Conservation (phyloP, 2,329 filamentous ascomycete species). For the Epichloe coenophiala region DNA sequence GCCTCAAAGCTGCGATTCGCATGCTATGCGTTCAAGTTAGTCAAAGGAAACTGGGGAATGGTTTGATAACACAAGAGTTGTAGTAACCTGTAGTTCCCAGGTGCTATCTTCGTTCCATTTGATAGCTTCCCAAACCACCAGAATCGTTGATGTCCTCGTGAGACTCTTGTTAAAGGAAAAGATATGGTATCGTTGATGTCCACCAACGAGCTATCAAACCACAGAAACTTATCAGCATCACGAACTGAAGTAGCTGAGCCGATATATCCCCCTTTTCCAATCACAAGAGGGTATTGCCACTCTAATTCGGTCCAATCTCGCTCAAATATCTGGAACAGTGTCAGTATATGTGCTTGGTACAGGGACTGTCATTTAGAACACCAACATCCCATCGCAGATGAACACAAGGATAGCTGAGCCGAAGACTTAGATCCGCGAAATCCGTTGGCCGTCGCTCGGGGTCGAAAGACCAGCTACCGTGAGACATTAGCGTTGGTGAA, state of each 20-base stretch:
- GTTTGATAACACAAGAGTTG: not conserved
- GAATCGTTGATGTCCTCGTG: conserved; percentile 20
- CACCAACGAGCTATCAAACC: conserved; percentile 2
- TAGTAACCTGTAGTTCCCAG: conserved; percentile 26
- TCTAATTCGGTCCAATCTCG: conserved; percentile 22
- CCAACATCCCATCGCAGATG: conserved; percentile 24
- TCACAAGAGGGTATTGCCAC: conserved; percentile 28
- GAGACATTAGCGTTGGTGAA: not conserved
- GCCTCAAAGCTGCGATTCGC: conserved; percentile 27
- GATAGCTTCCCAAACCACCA: conserved; percentile 31
- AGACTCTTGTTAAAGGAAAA: conserved; percentile 22
- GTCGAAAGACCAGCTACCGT: conserved; percentile 20
- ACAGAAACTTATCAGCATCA: conserved; percentile 1
- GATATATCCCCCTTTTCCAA: conserved; percentile 27
- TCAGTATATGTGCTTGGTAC: not conserved
- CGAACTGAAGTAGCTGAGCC: conserved; percentile 24
- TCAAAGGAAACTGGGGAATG: not conserved
- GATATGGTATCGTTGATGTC: conserved; percentile 24
- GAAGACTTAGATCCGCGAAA: conserved; percentile 17
- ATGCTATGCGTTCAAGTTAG: conserved; percentile 15
- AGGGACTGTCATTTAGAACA: not conserved
- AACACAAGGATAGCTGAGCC: conserved; percentile 19
- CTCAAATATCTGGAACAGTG: conserved; percentile 22
- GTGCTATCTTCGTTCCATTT: conserved; percentile 25
- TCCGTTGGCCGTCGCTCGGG: conserved; percentile 14